These are phyloP conservation scores for Candida hungchunana DNA, from an alignment of 805 yeast genomes.

Conservation along the genomic window DNA sequence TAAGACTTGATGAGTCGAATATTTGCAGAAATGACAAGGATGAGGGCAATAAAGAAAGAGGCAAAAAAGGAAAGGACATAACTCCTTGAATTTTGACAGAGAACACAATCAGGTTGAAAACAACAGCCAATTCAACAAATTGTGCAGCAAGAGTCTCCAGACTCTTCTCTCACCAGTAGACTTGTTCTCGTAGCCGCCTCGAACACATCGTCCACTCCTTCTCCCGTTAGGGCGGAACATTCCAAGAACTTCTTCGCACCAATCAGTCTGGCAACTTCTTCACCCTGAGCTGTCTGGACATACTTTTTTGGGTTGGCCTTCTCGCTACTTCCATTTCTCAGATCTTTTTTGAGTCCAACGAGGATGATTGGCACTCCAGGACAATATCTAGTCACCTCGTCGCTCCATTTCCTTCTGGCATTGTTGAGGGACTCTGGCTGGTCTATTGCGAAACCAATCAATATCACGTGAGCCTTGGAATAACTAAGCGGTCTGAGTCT, in stretches of 20 bases:
- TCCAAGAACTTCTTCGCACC: slow-evolving; percentile 84
- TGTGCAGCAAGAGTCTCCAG: slow-evolving; percentile 36
- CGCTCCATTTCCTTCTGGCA: slow-evolving; percentile 83
- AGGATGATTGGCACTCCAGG: slow-evolving; percentile 74
- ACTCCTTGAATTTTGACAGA: background rate
- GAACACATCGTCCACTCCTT: slow-evolving; percentile 91
- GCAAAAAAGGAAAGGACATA: background rate
- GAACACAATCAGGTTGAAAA: too few species aligned
- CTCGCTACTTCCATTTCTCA: slow-evolving; percentile 44
- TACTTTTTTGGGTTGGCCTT: slow-evolving; percentile 34
- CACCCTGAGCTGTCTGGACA: slow-evolving; percentile 56
- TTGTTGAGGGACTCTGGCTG: slow-evolving; percentile 80
- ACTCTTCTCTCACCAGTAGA: slow-evolving; percentile 47
- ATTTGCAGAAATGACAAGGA: background rate
- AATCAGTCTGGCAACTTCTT: slow-evolving; percentile 65
- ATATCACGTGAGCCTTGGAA: slow-evolving; percentile 78
- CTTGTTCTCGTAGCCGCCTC: slow-evolving; percentile 88
- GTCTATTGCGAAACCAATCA: slow-evolving; percentile 83
- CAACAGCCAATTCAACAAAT: slow-evolving; percentile 27
- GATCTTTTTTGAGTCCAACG: slow-evolving; percentile 82
- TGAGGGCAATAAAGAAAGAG: background rate
- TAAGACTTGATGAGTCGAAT: background rate
- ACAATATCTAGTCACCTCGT: slow-evolving; percentile 75
- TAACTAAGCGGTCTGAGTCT: slow-evolving; percentile 84
- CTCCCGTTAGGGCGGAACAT: slow-evolving; percentile 90